These are phyloP conservation scores for Umbilicaria muhlenbergii DNA, from an alignment of 495 filamentous ascomycete species.

Conservation along the genomic window DNA sequence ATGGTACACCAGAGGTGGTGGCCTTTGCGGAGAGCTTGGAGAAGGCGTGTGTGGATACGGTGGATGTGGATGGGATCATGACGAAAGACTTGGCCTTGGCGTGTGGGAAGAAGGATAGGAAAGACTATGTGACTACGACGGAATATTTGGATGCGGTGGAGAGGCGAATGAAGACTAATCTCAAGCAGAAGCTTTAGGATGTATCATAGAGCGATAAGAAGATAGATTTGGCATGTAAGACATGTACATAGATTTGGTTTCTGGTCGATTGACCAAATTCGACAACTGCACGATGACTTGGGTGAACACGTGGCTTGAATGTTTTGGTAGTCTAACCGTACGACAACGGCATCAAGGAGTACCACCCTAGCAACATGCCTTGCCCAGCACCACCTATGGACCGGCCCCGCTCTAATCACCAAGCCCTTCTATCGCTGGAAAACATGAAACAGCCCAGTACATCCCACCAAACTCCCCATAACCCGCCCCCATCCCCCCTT, in stretches of 20 bases:
- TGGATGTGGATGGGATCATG: slow-evolving; percentile 90
- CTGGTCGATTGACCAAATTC: no score
- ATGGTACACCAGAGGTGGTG: slow-evolving; percentile 75
- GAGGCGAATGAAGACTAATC: slow-evolving; percentile 54
- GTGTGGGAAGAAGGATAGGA: slow-evolving; percentile 67
- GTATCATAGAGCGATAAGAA: no score
- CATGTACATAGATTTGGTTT: no score
- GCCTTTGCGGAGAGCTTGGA: slow-evolving; percentile 83
- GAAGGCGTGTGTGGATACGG: slow-evolving; percentile 85
- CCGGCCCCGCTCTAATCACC: neutral
- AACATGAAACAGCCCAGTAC: neutral
- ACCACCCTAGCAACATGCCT: neutral
- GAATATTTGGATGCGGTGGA: slow-evolving; percentile 86
- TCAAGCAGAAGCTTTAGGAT: slow-evolving; percentile 33
- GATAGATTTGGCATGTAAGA: no score
- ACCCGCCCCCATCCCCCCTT: neutral
- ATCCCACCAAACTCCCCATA: neutral
- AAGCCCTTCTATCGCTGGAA: neutral
- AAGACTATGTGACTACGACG: slow-evolving; percentile 73
- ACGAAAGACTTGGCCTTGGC: slow-evolving; percentile 94
- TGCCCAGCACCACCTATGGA: neutral
- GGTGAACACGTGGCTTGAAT: no score
- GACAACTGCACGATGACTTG: no score
- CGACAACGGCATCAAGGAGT: no score
- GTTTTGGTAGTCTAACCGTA: no score